These are phyloP conservation scores for Urostyla sp. DNA, from an alignment of 73 alveolate genomes.

Conservation along the genomic window DNA sequence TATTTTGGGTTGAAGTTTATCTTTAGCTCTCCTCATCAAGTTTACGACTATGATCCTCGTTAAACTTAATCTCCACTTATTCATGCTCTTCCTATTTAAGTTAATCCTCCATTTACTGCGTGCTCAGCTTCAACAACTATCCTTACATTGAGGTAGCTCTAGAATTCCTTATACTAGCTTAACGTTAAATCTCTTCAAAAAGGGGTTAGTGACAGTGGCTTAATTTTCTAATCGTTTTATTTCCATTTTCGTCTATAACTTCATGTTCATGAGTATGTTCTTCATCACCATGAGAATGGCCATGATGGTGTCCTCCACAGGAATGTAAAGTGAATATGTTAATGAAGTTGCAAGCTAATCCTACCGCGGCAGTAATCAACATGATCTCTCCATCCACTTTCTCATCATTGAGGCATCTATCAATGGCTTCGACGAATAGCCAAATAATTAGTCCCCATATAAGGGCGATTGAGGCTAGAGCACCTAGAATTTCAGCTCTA, in stretches of 20 bases:
- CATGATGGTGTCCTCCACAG: constrained; percentile 67
- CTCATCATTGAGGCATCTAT: constrained; percentile 73
- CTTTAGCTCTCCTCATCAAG: no score
- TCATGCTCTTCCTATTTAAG: no score
- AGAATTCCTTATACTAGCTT: constrained; percentile 79
- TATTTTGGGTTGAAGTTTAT: no score
- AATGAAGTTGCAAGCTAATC: constrained; percentile 80
- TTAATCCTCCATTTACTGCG: no score
- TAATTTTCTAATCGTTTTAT: background rate
- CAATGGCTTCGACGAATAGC: constrained; percentile 81
- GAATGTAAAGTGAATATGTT: constrained; percentile 76
- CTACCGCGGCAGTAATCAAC: constrained; percentile 83
- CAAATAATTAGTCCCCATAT: constrained; percentile 91
- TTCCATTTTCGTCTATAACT: constrained; percentile 25
- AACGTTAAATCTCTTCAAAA: no score
- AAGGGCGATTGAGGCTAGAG: constrained; percentile 81
- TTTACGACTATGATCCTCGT: no score
- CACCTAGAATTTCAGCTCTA: constrained; percentile 96
- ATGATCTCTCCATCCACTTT: constrained; percentile 85
- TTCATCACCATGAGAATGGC: constrained; percentile 56
- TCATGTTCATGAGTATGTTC: constrained; percentile 60
- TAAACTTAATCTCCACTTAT: no score
- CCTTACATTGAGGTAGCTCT: constrained; percentile 81
- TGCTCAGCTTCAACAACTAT: no score
- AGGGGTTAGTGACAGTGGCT: constrained; percentile 59